These are phyloP conservation scores for Ophiosphaerella herpotricha DNA, from an alignment of 2,329 filamentous ascomycete species.

Conservation along the genomic window DNA sequence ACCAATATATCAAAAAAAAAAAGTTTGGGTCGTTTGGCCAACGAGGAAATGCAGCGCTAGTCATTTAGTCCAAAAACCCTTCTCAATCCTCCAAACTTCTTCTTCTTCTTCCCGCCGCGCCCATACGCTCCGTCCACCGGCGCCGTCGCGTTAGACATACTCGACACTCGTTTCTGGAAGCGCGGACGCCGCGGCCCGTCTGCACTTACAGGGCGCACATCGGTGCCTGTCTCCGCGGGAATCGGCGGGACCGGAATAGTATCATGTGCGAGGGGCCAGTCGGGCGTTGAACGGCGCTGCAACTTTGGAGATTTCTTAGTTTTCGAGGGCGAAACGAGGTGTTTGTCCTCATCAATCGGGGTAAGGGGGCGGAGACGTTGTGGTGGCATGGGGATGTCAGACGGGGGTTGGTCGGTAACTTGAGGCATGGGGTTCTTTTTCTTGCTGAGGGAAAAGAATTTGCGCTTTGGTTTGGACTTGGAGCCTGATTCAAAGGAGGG, in stretches of 20 bases:
- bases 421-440: constrained; percentile 56
- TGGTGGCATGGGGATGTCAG: constrained; percentile 37
- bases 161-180: constrained; percentile 30
- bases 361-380: constrained; percentile 37
- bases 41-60: constrained; percentile 25
- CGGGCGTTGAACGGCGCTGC: constrained; percentile 53
- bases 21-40: no score
- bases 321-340: constrained; percentile 24
- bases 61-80: constrained; percentile 67
- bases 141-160: constrained; percentile 27
- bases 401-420: background rate
- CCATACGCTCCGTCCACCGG: constrained; percentile 29
- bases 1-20: no score
- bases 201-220: constrained; percentile 34
- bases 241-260: constrained; percentile 30
- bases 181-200: constrained; percentile 32
- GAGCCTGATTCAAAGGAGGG: constrained; percentile 32
- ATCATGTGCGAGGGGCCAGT: constrained; percentile 54
- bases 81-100: constrained; percentile 70
- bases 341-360: constrained; percentile 42
- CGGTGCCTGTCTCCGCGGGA: constrained; percentile 14
- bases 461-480: constrained; percentile 48
- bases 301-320: constrained; percentile 48
- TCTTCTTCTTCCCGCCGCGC: constrained; percentile 54
- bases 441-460: constrained; percentile 62